These are phyloP conservation scores for Cornus suecica DNA, from an alignment of 148 eudicot species.

Conservation along the genomic window DNA sequence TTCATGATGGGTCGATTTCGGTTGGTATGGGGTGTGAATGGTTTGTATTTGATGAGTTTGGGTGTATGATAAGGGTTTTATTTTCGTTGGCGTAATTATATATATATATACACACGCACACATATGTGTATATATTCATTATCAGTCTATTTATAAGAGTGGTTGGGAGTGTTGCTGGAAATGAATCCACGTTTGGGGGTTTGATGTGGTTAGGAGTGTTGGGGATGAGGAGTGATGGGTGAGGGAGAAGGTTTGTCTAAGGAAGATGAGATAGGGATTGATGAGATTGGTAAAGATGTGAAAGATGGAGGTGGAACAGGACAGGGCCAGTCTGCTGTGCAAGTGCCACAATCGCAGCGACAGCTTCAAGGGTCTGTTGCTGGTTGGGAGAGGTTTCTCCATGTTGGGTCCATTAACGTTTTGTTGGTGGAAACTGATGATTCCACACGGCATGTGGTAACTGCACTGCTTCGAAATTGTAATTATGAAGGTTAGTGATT, in stretches of 20 bases:
- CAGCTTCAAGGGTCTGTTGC: conserved; percentile 33
- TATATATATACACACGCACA: too few relatives aligned
- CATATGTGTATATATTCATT: too few relatives aligned
- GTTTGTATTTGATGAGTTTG: conserved; percentile 17
- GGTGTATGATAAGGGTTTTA: too few relatives aligned
- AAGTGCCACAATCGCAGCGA: conserved; percentile 24
- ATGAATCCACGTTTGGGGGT: conserved; percentile 11
- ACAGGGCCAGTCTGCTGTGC: conserved; percentile 16
- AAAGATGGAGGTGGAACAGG: conserved; percentile 13
- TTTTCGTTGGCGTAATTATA: too few relatives aligned
- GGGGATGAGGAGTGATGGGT: conserved; percentile 18
- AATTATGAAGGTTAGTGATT: conserved; percentile 57
- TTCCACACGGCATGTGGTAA: conserved; percentile 59
- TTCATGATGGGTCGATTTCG: not conserved
- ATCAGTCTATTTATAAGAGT: conserved; percentile 25
- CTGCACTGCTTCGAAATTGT: conserved; percentile 60
- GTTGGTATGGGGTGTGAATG: not conserved
- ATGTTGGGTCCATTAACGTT: conserved; percentile 50
- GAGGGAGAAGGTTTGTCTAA: conserved; percentile 16
- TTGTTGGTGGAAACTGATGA: conserved; percentile 67
- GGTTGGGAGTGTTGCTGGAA: conserved; percentile 26
- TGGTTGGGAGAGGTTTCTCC: conserved; percentile 56
- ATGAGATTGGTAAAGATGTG: conserved; percentile 15
- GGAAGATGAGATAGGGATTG: conserved; percentile 18
- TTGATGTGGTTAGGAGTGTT: conserved; percentile 12